Base-by-base conservation (phyloP, 208 protist genomes). In the Crithidia mellificae region DNA sequence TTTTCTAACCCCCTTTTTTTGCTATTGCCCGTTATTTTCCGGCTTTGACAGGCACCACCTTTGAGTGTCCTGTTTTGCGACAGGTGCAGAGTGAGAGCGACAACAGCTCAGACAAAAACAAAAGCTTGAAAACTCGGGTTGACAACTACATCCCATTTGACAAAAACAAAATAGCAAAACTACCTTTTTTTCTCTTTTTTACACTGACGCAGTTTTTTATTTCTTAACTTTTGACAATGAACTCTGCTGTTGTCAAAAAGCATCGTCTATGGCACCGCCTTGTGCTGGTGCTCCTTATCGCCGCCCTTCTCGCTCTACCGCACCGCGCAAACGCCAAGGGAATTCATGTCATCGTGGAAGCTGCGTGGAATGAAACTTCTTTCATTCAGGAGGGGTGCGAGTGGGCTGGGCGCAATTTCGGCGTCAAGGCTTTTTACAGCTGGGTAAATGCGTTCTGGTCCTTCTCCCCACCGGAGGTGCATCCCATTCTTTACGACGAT, bases 341-440 rank as follows among this genome's bases (percentile, higher is more conserved):
- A 24, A 73, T 89, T 36, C 63, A 76, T 22, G 78, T 78, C 19
- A 76, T 57, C 29, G 46, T 92, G 36, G 72, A 80, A 55, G 81
- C 87, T 0, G 77, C 80, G 22, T 92, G 87, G 87, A 86, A 65
- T 6, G 87, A 92, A 32, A 92, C 83, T 2, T 55, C 82, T 4
- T 55, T 89, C 5, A 50, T 88, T 27, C 83, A 88, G 41, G 87
- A 92, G 53, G 83, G 78, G 11, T 92, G 87, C 66, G 87, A 92
- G 52, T 80, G 76, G 77, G 75, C 63, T 0, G 71, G 41, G 4
- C 70, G 70, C 24, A 61, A n/a, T n/a, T 58, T 74, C 24, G 74
- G 71, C 63, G 25, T 20, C 17, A 25, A 19, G 12, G 59, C 52
- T 36, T 88, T 91, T 64, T 88, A 75, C 57, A 12, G 32, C 30